A percentile compares a stretch with the other conserved stretches of the same genome.
Conservation (phyloP, 495 filamentous ascomycete species). For the Aspergillus coremiiformis region DNA sequence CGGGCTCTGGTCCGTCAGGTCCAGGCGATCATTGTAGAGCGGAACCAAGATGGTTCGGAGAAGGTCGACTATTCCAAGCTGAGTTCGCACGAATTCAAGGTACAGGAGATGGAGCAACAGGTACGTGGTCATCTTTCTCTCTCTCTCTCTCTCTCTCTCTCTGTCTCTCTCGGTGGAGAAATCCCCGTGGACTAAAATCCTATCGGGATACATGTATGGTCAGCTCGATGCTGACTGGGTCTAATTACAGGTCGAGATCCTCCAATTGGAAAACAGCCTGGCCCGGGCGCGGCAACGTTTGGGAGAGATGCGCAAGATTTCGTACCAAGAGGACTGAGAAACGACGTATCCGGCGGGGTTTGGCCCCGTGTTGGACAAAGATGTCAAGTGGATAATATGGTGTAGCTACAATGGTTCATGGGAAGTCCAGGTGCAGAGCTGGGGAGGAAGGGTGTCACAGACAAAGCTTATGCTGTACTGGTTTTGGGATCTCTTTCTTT, state of each 20-base stretch:
- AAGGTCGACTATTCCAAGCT: constrained; percentile 76
- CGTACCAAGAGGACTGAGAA: constrained; percentile 72
- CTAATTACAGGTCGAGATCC: constrained; percentile 74
- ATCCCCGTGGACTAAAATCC: too few species aligned
- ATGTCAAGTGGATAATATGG: background rate
- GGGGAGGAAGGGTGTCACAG: background rate
- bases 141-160: constrained; percentile 6
- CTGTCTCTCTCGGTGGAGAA: background rate
- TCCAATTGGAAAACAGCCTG: constrained; percentile 87
- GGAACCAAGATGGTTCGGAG: constrained; percentile 70
- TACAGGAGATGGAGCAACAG: constrained; percentile 99
- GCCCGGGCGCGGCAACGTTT: constrained; percentile 72
- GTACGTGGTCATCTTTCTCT: constrained; percentile 45
- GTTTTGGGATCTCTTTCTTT: background rate
- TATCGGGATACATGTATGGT: background rate
- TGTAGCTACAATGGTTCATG: too few species aligned
- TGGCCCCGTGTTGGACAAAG: background rate
- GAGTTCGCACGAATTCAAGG: constrained; percentile 93
- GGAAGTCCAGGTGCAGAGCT: too few species aligned
- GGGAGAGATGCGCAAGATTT: constrained; percentile 98
- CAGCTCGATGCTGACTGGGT: background rate
- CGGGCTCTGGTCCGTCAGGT: constrained; percentile 84
- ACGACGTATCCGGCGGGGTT: background rate
- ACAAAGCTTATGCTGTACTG: background rate
- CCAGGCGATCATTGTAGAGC: constrained; percentile 84